Conservation (phyloP, 768 basidiomycete genomes). For the Panaeolus cyanescens region DNA sequence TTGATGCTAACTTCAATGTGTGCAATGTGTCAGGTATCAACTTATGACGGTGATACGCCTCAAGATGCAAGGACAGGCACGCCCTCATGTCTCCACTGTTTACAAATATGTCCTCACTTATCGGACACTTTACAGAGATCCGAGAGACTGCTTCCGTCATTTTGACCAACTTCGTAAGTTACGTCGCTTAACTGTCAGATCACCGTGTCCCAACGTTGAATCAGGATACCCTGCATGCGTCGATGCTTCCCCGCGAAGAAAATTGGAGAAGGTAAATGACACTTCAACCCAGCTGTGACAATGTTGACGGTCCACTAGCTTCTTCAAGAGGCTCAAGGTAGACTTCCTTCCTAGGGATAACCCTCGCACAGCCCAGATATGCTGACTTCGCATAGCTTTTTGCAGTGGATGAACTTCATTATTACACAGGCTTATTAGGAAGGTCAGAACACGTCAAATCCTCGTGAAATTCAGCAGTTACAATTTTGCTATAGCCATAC, state of each 20-base stretch:
- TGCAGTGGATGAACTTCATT: conserved; percentile 86
- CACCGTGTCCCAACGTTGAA: background rate
- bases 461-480: background rate
- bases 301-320: conserved; percentile 41
- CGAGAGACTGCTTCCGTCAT: conserved; percentile 77
- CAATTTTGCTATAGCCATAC: conserved; percentile 59
- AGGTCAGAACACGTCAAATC: conserved; percentile 45
- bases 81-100: conserved; percentile 4
- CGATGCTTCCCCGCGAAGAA: conserved; percentile 84
- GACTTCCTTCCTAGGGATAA: background rate
- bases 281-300: background rate
- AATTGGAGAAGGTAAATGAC: conserved; percentile 67
- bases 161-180: conserved; percentile 84
- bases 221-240: conserved; percentile 84
- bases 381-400: conserved; percentile 46
- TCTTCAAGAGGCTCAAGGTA: conserved; percentile 71
- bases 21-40: conserved; percentile 51
- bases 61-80: conserved; percentile 64
- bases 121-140: conserved; percentile 39
- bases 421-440: conserved; percentile 79
- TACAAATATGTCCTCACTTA: background rate
- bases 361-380: background rate
- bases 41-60: conserved; percentile 89
- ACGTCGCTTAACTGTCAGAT: background rate
- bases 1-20: too few relatives aligned